Evolutionary conservation across 306 rosid genomes (phyloP).

Genomic region (Gastrolobium villosum): DNA sequence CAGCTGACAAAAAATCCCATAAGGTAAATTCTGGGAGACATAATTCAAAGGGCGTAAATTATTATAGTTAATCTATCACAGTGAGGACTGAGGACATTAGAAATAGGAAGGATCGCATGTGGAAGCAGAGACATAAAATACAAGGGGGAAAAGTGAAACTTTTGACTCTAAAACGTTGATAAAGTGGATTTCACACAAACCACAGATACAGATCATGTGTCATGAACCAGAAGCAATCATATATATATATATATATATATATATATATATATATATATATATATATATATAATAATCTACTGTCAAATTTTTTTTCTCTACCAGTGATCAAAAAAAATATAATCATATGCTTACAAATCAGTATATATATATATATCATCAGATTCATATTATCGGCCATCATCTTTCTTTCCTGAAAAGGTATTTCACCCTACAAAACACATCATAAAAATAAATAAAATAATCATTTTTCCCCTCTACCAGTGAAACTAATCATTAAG

Average conservation of each 20-base stretch:
- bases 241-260: too few relatives aligned
- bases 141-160: background rate
- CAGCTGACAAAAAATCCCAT: background rate
- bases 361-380: background rate
- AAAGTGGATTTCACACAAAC: constrained; percentile 3
- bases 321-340: too few relatives aligned
- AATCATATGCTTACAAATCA: too few relatives aligned
- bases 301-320: too few relatives aligned
- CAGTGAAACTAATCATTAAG: constrained; percentile 17
- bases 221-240: background rate
- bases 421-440: constrained; percentile 13
- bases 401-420: constrained; percentile 22
- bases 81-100: background rate
- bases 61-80: background rate
- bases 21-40: constrained; percentile 26
- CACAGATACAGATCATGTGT: background rate
- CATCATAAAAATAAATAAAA: background rate
- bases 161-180: background rate
- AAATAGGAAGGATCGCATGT: constrained; percentile 20
- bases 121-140: background rate
- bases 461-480: background rate
- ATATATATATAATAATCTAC: too few relatives aligned
- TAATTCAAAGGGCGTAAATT: background rate
- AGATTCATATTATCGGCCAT: background rate
- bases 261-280: too few relatives aligned